phyloP scores from a whole-genome alignment of 352 stramenopile genomes.

The Phytophthora aleatoria region DNA sequence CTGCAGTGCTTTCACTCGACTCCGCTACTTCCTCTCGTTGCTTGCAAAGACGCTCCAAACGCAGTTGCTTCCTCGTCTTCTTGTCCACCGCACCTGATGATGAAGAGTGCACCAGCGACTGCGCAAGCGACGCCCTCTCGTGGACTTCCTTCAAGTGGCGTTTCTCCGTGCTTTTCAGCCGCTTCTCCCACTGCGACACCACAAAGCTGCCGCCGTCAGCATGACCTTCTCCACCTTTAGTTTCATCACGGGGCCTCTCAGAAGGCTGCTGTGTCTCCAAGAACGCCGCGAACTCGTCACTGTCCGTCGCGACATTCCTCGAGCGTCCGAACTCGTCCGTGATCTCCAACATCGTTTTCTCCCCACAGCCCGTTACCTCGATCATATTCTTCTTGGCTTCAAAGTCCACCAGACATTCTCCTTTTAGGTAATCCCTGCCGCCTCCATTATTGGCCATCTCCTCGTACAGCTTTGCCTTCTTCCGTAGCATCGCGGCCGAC shows the following conservation, averaged over 20 bases:
- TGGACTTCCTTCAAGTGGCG: constrained; percentile 71
- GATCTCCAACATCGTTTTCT: constrained; percentile 28
- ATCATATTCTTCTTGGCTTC: constrained; percentile 43
- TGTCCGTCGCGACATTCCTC: constrained; percentile 44
- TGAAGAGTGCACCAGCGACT: constrained; percentile 33
- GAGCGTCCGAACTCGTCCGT: constrained; percentile 70
- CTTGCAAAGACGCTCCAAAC: constrained; percentile 62
- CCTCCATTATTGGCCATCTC: constrained; percentile 52
- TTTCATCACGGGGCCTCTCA: neutral
- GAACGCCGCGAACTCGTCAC: constrained; percentile 39
- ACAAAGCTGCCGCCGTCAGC: constrained; percentile 61
- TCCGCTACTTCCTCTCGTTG: constrained; percentile 30
- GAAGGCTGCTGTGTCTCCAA: constrained; percentile 17
- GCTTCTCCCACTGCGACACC: constrained; percentile 82
- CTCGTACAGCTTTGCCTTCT: constrained; percentile 83
- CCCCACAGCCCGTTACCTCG: neutral
- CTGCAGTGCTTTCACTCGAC: neutral
- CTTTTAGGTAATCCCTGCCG: constrained; percentile 18
- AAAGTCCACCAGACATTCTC: constrained; percentile 78
- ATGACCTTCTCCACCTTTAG: constrained; percentile 11
- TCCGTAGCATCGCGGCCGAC: constrained; percentile 62
- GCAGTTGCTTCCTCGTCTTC: constrained; percentile 66
- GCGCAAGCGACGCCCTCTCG: constrained; percentile 47
- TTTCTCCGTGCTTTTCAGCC: constrained; percentile 68
- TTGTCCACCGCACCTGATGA: constrained; percentile 31